Evolutionary conservation across 2,329 filamentous ascomycete species (phyloP), one percentile per base, ranked within the genome.

Genomic region (Cladosporium phlei): DNA sequence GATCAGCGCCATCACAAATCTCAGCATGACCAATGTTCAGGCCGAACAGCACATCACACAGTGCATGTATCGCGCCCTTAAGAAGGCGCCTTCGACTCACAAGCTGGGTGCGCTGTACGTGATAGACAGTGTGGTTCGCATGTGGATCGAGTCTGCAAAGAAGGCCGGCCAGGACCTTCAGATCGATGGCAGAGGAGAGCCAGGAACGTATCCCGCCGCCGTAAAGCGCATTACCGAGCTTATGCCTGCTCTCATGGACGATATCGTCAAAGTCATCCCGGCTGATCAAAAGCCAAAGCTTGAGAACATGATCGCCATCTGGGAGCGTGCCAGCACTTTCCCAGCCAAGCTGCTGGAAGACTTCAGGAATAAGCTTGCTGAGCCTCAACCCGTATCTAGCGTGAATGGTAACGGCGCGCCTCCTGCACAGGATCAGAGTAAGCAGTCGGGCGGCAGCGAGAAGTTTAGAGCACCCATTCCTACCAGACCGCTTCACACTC

Each of bases 41-140:
- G 91, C 86, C 70, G 91, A 97, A 74, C 93, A 88, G 46, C 83
- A 90, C 60, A 82, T 98, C 64, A 88, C 97, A 60, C 89, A 95
- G 69, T 96, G 95, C 69, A 85, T 98, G 63, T 95, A 87, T 72
- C 94, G 90, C 56, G 90, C 96, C 65, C 94, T 97, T 78, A 95
- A 94, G 71, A 95, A 93, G 71, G 85, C 90, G 58, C 88, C 88
- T 51, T 82, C 82, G 66, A 95, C 89, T 67, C 91, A 98, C 80
- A 98, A 98, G 74, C 80, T 98, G 69, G 93, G 93, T 72, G 90
- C 96, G 65, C 84, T 98, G 73, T 98, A 98, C 83, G 90, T 97
- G 73, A 88, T 98, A 90, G 93, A 98, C 79, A 95, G 91, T 76
- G 90, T 98, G 80, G 91, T 90, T 69, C 88, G 93, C 72, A 91